Base-by-base conservation (phyloP, 2,329 filamentous ascomycete species). In the Xylariaceae sp. region DNA sequence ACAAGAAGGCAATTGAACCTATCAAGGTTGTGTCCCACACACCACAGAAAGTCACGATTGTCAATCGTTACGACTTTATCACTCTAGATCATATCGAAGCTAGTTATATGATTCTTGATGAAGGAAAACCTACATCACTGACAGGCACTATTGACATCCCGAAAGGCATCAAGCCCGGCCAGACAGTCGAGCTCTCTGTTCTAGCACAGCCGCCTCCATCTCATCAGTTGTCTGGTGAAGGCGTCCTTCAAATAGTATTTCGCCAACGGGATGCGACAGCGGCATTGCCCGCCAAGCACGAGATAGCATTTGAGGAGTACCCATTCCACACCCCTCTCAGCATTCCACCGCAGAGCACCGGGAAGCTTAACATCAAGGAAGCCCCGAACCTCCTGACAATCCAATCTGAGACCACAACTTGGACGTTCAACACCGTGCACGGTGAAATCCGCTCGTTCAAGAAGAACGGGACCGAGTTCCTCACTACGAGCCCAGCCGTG, bases 1-100 rank as follows among this genome's bases (percentile, higher is more conserved):
- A 75, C 52, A 78, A 77, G 53, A 81, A 80, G 57, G 74, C 69
- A 13, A 73, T 79, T 47, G 73, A 77, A 51, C 79, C 78, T 3
- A 70, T 81, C 67, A 64, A 74, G 51, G 70, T 76, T 43, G 63
- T 73, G 33, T 73, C 74, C 0, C 64, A 75, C 15, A 59, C 67
- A 3, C 59, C 69, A 3, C 49, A 68, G 3, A 63, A 54, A 6
- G 60, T 70, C 3, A 56, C 49, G 1, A 60, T 77, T 4, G 55
- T 68, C 20, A 77, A 77, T 40, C 63, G 67, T 4, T 75, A 78
- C 55, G 75, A 77, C 49, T 79, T 75, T 59, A 62, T 67, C 21
- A 68, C 61, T 2, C 64, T 78, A 16, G 72, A 74, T 37, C 71
- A 77, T 54, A 61, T 77, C n/a, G 66, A 67, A 44, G 67, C 67